Percentiles rank a stretch among this genome's conserved stretches.
phyloP scores from a whole-genome alignment of 148 eudicot species.

The Rhododendron williamsianum region DNA sequence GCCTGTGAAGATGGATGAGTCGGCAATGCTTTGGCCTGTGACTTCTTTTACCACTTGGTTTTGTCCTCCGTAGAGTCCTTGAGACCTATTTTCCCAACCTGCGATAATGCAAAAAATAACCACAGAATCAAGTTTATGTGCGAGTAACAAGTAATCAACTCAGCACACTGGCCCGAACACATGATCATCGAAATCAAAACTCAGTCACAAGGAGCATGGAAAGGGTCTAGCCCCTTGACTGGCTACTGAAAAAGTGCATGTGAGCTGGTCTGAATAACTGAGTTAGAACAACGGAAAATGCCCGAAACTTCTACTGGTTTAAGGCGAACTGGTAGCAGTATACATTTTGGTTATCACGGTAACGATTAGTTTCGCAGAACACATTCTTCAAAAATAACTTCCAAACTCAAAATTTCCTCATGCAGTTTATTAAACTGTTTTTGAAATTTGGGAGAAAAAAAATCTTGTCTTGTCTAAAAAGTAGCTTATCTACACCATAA shows the following conservation, averaged over 20 bases:
- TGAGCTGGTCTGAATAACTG: not conserved
- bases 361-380: too few relatives aligned
- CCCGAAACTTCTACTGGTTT: not conserved
- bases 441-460: not conserved
- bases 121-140: not conserved
- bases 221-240: too few relatives aligned
- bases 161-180: too few relatives aligned
- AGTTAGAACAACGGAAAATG: not conserved
- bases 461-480: not conserved
- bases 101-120: not conserved
- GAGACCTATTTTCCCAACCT: conserved; percentile 46
- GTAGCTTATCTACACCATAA: too few relatives aligned
- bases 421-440: too few relatives aligned
- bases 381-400: too few relatives aligned
- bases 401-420: too few relatives aligned
- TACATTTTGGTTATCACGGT: too few relatives aligned
- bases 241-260: not conserved
- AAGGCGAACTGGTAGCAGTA: too few relatives aligned
- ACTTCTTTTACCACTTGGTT: conserved; percentile 18
- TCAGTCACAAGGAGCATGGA: not conserved
- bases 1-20: conserved; percentile 16
- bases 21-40: conserved; percentile 18
- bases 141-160: not conserved
- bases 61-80: conserved; percentile 27
- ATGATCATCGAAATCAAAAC: too few relatives aligned